Evolutionary conservation across 805 yeast species (phyloP), one percentile per base, ranked within the genome.

Genomic region (Pichia scutulata): DNA sequence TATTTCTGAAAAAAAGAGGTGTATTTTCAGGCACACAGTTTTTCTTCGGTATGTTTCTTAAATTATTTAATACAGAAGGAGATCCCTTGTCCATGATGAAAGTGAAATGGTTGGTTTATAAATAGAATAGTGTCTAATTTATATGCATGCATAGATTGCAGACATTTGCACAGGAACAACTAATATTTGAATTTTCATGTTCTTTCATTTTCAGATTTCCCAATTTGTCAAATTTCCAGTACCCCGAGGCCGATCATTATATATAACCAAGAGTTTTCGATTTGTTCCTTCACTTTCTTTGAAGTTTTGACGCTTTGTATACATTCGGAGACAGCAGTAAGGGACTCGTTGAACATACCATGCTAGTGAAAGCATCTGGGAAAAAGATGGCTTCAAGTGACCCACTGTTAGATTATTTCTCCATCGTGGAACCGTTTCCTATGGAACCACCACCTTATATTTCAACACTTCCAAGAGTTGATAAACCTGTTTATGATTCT

Each of bases 371-470:
- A 25, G 2, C 16, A 28, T 1, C 25, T 2, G 19, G 19, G 9
- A 33, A 5, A 33, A 33, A 33, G 4, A 3, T 33, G 37, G 19
- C 8, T 5, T 4, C 37, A n/a, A 33, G n/a, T n/a, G 37, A 33
- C 37, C 37, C 10, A 33, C 37, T 33, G 8, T 16, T 36, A 33
- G 33, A 48, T 16, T 65, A 59, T 57, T 52, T 71, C 9, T 66
- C 41, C 6, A 39, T 59, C 4, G 43, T 64, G 13, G 70, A 74
- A 48, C 75, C 76, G 0, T 26, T 40, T 2, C 77, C 79, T 1
- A 67, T 60, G 13, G 55, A 48, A 25, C 74, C 76, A 7, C 76
- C 76, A 0, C 56, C 57, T 12, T 72, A 72, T 49, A 44, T 58
- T 6, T 44, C 63, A 5, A 55, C 69, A 40, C 68, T 72, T 2